phyloP scores from a whole-genome alignment of 768 basidiomycete genomes.

The Serendipita sp. region DNA sequence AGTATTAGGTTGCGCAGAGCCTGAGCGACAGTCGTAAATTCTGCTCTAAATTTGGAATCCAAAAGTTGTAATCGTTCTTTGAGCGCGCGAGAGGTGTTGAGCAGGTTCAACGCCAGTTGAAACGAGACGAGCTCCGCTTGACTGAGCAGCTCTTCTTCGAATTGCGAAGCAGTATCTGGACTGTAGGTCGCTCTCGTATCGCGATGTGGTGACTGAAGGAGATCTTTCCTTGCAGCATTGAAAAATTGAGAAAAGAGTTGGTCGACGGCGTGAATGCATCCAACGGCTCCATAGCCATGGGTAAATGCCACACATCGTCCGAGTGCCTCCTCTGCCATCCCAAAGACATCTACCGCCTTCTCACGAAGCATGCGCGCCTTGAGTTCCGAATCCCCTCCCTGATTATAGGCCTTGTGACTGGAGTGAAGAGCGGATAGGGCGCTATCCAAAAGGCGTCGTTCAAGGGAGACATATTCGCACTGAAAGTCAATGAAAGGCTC shows the following conservation, averaged over 20 bases:
- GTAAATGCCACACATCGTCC: conserved; percentile 64
- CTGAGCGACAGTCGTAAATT: conserved; percentile 41
- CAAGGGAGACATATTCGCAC: conserved; percentile 63
- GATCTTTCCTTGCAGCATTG: conserved; percentile 10
- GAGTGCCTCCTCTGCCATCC: conserved; percentile 64
- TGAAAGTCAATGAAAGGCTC: conserved; percentile 92
- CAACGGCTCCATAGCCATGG: conserved; percentile 70
- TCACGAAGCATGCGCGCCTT: conserved; percentile 54
- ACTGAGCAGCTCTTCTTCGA: conserved; percentile 1
- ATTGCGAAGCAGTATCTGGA: not conserved
- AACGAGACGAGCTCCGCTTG: conserved; percentile 37
- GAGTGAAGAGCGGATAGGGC: conserved; percentile 32
- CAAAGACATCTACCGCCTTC: conserved; percentile 56
- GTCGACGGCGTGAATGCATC: conserved; percentile 62
- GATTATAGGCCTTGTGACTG: conserved; percentile 3
- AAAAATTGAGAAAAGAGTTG: conserved; percentile 56
- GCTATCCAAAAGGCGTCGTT: conserved; percentile 52
- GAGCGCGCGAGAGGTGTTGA: conserved; percentile 63
- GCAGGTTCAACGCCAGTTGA: conserved; percentile 64
- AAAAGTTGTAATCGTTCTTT: conserved; percentile 51
- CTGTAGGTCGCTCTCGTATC: not conserved
- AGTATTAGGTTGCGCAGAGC: conserved; percentile 40
- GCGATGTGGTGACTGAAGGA: conserved; percentile 1
- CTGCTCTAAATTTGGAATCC: conserved; percentile 49
- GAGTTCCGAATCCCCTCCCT: conserved; percentile 8